Conservation (phyloP, 2,329 filamentous ascomycete genomes). For the Colletotrichum lupini region DNA sequence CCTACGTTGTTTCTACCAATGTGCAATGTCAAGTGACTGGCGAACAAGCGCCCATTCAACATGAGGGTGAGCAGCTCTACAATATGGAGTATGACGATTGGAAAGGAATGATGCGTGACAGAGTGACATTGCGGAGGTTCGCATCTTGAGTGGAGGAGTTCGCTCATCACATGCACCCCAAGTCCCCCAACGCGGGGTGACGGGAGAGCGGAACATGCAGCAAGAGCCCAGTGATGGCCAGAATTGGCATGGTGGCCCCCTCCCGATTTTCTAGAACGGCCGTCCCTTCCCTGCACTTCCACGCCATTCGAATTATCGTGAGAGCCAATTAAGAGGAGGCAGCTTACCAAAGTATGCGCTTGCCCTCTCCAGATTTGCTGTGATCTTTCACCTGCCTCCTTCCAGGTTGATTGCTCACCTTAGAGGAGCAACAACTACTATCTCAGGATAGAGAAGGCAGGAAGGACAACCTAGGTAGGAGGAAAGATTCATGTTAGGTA, state of each 20-base stretch:
- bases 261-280: conserved; percentile 2
- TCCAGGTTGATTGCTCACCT: neutral
- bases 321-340: neutral
- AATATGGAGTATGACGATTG: neutral
- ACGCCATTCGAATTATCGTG: neutral
- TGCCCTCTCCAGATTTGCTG: conserved; percentile 1
- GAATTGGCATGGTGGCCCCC: neutral
- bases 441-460: neutral
- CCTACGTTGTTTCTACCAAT: neutral
- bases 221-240: neutral
- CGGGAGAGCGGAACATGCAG: conserved; percentile 21
- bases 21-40: conserved; percentile 30
- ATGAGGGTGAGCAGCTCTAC: neutral
- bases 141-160: conserved; percentile 32
- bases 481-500: neutral
- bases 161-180: conserved; percentile 34
- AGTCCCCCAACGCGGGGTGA: conserved; percentile 31
- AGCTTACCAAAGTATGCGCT: neutral
- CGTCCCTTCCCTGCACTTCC: neutral
- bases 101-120: neutral
- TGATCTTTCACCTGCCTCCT: neutral
- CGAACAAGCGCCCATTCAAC: conserved; percentile 8
- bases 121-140: conserved; percentile 23
- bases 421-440: neutral
- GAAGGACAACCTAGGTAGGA: neutral